Conservation (phyloP, 2,329 filamentous ascomycete species). For the Aspergillus fumigatus region DNA sequence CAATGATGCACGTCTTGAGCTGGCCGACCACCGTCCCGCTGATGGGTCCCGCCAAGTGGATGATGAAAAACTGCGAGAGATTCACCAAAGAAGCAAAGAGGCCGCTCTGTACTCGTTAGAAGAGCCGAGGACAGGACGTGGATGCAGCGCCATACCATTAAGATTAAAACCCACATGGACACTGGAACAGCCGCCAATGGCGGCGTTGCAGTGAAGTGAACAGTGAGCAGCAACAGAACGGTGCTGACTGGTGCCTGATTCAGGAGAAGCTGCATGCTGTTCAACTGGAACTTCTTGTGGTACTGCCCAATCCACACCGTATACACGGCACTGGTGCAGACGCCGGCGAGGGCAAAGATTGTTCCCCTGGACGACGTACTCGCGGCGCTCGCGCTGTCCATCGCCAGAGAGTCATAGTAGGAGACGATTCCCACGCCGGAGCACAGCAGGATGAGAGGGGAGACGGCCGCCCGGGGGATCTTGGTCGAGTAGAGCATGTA, state of each 20-base stretch:
- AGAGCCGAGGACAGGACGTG: too few species aligned
- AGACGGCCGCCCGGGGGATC: slow-evolving; percentile 11
- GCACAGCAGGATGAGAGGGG: slow-evolving; percentile 14
- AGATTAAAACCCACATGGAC: slow-evolving; percentile 14
- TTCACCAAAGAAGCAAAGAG: slow-evolving; percentile 20
- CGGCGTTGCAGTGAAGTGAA: slow-evolving; percentile 14
- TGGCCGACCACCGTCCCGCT: slow-evolving; percentile 64
- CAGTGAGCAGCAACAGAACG: slow-evolving; percentile 11
- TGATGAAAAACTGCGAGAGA: slow-evolving; percentile 22
- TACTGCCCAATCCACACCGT: slow-evolving; percentile 17
- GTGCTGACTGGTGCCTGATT: slow-evolving; percentile 19
- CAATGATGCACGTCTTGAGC: slow-evolving; percentile 62
- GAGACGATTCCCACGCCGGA: slow-evolving; percentile 17
- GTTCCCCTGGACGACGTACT: slow-evolving; percentile 13
- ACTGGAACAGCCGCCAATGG: slow-evolving; percentile 12
- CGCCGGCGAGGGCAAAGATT: slow-evolving; percentile 15
- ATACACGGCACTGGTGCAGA: slow-evolving; percentile 18
- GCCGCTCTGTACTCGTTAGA: slow-evolving; percentile 11
- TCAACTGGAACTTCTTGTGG: slow-evolving; percentile 16
- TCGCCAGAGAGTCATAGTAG: slow-evolving; percentile 16
- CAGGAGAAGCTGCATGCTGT: slow-evolving; percentile 19
- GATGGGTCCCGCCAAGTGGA: slow-evolving; percentile 48
- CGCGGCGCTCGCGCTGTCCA: slow-evolving; percentile 3
- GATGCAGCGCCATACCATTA: slow-evolving; percentile 6
- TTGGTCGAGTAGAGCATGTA: slow-evolving; percentile 15